Base-by-base conservation (phyloP, 352 stramenopile genomes). In the Elongisporangium anandrum region DNA sequence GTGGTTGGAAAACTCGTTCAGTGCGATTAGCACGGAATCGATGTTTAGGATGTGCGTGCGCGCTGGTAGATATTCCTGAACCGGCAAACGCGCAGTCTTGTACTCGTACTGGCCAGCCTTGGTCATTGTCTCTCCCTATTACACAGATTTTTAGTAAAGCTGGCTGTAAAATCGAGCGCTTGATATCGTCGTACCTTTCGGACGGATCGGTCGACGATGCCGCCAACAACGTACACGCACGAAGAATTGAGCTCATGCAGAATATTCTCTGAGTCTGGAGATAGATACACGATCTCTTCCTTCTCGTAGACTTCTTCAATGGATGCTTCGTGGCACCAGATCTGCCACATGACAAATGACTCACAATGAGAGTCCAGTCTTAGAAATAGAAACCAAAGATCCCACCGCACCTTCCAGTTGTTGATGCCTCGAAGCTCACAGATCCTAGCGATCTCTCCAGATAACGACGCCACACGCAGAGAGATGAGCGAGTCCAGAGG, bases 191-290 rank as follows among this genome's bases (percentile, higher is more conserved):
- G 13, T 49, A 75, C 79, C 76, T 92, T 94, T 50, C 83, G 83
- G 48, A 93, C 85, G 2, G 88, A 90, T 20, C 87, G 83, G 49
- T 96, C 88, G 23, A 93, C 81, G 55, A 96, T 94, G 22, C 83
- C 88, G 23, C 86, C 86, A 45, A 96, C 65, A 45, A 95, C 73
- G 63, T 96, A 95, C 9, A 91, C 72, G 8, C 52, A 65, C 16
- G 54, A 39, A 19, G 69, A 63, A 56, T 92, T 69, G 5, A 97
- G 38, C 4, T 65, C 49, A 1, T 67, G 47, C 0, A 97, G 73
- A 5, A 90, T 68, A 20, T 90, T 75, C 0, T 78, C 61, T n/a
- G 86, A 84, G 56, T 97, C 89, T 4, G 89, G 88, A 0, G 85
- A 94, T 17, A 97, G 58, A 53, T 95, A 94, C 8, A 97, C 61